Evolutionary conservation across 129 eudicot genomes (phyloP).

Genomic region (Pittosporum tobira): DNA sequence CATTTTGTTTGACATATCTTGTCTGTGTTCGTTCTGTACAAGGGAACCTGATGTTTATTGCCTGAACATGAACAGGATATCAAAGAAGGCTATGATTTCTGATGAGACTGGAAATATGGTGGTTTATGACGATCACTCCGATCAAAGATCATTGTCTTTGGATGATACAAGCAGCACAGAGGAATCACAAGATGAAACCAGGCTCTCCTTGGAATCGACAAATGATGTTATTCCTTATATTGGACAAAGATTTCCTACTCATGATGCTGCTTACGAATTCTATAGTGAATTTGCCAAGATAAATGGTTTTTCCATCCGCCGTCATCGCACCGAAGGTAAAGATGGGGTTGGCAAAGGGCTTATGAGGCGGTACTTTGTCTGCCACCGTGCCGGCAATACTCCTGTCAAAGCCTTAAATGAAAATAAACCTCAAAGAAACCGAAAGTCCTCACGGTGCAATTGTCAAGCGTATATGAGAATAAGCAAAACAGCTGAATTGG

Average conservation of each 20-base stretch:
- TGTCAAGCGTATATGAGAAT: constrained; percentile 97
- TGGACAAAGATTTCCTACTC: constrained; percentile 80
- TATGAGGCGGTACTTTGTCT: constrained; percentile 90
- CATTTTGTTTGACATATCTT: background rate
- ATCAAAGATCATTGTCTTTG: constrained; percentile 80
- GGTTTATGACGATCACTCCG: constrained; percentile 74
- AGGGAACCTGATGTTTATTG: constrained; percentile 20
- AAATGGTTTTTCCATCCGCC: constrained; percentile 90
- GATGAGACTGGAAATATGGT: constrained; percentile 72
- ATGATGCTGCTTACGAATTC: constrained; percentile 92
- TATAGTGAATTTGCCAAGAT: constrained; percentile 83
- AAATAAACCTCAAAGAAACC: constrained; percentile 82
- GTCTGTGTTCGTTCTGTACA: constrained; percentile 6
- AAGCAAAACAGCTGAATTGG: constrained; percentile 76
- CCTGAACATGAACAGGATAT: constrained; percentile 9
- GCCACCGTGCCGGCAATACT: constrained; percentile 97
- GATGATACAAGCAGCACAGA: constrained; percentile 91
- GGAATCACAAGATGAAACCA: constrained; percentile 82
- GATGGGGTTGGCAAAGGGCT: constrained; percentile 99
- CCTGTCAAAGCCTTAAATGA: constrained; percentile 63
- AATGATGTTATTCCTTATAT: constrained; percentile 63
- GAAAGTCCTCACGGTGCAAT: constrained; percentile 90
- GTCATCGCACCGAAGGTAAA: constrained; percentile 98
- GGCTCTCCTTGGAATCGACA: constrained; percentile 53
- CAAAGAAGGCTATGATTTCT: constrained; percentile 47